phyloP scores from a whole-genome alignment of 2,329 filamentous ascomycete species.

The Verticillium nonalfalfae region DNA sequence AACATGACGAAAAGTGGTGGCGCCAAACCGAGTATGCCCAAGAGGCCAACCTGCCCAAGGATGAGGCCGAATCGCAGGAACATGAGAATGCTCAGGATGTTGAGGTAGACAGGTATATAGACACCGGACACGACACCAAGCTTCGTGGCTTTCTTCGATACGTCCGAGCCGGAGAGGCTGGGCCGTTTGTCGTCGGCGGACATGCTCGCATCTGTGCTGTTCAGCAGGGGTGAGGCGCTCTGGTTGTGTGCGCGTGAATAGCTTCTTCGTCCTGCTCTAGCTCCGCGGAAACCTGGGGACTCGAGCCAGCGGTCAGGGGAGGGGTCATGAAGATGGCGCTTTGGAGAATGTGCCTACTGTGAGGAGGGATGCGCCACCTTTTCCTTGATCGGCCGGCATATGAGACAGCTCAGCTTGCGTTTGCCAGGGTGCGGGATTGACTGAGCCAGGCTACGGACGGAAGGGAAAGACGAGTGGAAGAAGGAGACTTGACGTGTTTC shows the following conservation, averaged over 20 bases:
- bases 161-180: slow-evolving; percentile 22
- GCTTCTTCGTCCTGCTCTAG: neutral
- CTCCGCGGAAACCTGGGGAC: neutral
- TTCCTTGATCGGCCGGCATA: neutral
- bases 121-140: slow-evolving; percentile 73
- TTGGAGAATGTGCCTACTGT: neutral
- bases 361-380: neutral
- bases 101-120: slow-evolving; percentile 83
- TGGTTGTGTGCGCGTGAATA: neutral
- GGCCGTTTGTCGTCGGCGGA: slow-evolving; percentile 7
- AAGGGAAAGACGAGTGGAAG: neutral
- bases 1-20: neutral
- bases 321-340: neutral
- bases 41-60: slow-evolving; percentile 69
- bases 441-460: neutral
- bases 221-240: neutral
- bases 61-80: slow-evolving; percentile 85
- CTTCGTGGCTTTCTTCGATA: slow-evolving; percentile 44
- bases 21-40: slow-evolving; percentile 70
- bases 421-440: neutral
- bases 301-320: neutral
- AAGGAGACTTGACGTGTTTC: neutral
- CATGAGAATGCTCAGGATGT: slow-evolving; percentile 87
- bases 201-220: slow-evolving; percentile 4
- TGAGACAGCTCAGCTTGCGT: neutral